Conservation (phyloP, 768 basidiomycete species). For the Lactifluus volemus region DNA sequence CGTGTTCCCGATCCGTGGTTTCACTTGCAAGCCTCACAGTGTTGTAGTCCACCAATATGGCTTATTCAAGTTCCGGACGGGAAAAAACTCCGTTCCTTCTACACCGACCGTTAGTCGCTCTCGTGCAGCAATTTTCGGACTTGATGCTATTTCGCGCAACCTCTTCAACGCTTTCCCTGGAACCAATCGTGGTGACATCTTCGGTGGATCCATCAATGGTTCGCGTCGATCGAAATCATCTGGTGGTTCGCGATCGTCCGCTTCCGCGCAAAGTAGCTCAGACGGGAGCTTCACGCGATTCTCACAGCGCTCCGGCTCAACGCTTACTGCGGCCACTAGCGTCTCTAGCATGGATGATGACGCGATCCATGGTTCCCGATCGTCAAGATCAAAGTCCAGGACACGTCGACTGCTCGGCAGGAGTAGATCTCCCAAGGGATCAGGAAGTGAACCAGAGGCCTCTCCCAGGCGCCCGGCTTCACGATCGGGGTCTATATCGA, state of each 20-base stretch:
- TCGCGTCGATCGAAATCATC: conserved; percentile 64
- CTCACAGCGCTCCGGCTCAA: conserved; percentile 63
- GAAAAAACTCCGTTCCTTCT: conserved; percentile 65
- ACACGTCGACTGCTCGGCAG: conserved; percentile 40
- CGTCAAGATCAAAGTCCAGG: conserved; percentile 27
- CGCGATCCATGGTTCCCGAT: conserved; percentile 35
- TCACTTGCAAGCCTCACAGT: conserved; percentile 8
- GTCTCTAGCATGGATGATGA: conserved; percentile 57
- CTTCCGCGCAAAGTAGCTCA: conserved; percentile 59
- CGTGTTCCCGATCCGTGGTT: conserved; percentile 22
- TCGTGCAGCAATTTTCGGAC: conserved; percentile 74
- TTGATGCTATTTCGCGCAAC: conserved; percentile 86
- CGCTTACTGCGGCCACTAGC: conserved; percentile 53
- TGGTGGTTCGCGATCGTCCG: conserved; percentile 60
- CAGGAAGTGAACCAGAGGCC: conserved; percentile 25
- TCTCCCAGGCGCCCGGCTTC: conserved; percentile 16
- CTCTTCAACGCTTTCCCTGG: conserved; percentile 69
- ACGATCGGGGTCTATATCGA: conserved; percentile 26
- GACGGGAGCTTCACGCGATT: conserved; percentile 65
- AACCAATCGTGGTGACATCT: conserved; percentile 63
- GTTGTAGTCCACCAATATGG: conserved; percentile 76
- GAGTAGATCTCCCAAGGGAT: conserved; percentile 35
- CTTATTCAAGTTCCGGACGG: conserved; percentile 80
- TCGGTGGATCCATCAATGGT: conserved; percentile 61
- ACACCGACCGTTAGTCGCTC: conserved; percentile 79